Percentiles rank a stretch among this genome's conserved stretches.
Evolutionary conservation across 768 basidiomycete species (phyloP).

Genomic region (Lanmaoa pseudosensibilis): DNA sequence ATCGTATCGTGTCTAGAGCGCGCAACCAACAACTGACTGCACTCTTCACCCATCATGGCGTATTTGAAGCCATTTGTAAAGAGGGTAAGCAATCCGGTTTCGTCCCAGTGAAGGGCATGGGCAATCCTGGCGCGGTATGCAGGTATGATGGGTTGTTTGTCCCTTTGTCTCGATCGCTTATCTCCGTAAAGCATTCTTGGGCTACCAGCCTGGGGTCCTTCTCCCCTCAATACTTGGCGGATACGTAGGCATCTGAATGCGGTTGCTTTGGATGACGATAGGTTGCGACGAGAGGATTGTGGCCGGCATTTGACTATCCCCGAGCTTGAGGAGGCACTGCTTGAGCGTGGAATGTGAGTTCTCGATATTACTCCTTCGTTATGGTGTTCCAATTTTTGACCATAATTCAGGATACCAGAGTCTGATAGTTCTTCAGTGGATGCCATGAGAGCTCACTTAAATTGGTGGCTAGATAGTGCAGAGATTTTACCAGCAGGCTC

Average conservation of each 20-base stretch:
- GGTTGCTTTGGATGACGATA: conserved; percentile 60
- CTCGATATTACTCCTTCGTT: not conserved
- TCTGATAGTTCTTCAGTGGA: conserved; percentile 38
- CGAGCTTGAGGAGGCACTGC: conserved; percentile 64
- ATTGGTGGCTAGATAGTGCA: conserved; percentile 64
- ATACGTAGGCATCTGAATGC: conserved; percentile 38
- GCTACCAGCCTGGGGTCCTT: conserved; percentile 40
- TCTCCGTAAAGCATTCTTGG: conserved; percentile 41
- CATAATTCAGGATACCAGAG: conserved; percentile 38
- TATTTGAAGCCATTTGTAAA: conserved; percentile 36
- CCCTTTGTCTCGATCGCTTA: not conserved
- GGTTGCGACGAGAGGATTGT: conserved; percentile 52
- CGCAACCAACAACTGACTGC: conserved; percentile 46
- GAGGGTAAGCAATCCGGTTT: conserved; percentile 37
- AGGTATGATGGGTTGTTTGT: conserved; percentile 43
- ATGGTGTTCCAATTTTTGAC: not conserved
- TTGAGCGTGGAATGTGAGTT: conserved; percentile 78
- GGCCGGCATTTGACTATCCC: conserved; percentile 46
- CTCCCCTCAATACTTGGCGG: conserved; percentile 33
- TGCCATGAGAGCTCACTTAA: conserved; percentile 49
- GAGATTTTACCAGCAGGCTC: conserved; percentile 36
- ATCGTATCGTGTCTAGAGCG: conserved; percentile 59
- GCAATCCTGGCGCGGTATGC: conserved; percentile 47
- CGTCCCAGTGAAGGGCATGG: conserved; percentile 9
- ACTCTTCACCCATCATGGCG: conserved; percentile 35